Evolutionary conservation across 2,329 filamentous ascomycete species (phyloP), one percentile per base, ranked within the genome.

Genomic region (Fusarium sp.): DNA sequence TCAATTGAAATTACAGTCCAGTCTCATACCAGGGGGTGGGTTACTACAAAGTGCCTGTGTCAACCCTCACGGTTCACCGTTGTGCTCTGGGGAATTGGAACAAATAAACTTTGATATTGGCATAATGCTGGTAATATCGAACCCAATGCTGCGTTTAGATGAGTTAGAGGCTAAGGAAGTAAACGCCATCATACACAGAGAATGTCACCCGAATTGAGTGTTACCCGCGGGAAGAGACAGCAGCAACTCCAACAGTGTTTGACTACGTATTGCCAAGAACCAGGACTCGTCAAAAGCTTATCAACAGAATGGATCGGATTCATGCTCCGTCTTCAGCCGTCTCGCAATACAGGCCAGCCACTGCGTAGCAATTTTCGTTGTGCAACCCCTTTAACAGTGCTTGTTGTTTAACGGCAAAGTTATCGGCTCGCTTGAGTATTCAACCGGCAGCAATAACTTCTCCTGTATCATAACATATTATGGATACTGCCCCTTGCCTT

Each of bases 251-350:
- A 66, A 34, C 42, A 49, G 34, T 22, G 22, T 53, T 37, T 22
- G 9, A 25, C 32, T 27, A 34, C 30, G 24, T 14, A 45, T 62
- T 40, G 53, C 63, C 61, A 61, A 61, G 61, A 27, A 42, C 32
- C 61, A 42, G 47, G 55, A n/a, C 25, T 61, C 49, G 32, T 29
- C 16, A n/a, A 66, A 66, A 66, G 37, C 55, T 61, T 66, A 66
- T 66, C 55, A 40, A 47, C 32, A 40, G 22, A 32, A 25, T 66
- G 61, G 42, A 44, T 48, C 47, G 24, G 61, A 27, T 40, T 48
- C 16, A 40, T 45, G 40, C 18, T 46, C 60, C 47, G 52, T 47
- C 20, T 65, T 37, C 32, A 30, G 22, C 55, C 37, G 55, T 53
- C 27, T 45, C 25, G 55, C 48, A 37, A 48, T 61, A 34, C n/a